phyloP scores from a whole-genome alignment of 192 early-diverging fungal species.

The Backusella luteola region DNA sequence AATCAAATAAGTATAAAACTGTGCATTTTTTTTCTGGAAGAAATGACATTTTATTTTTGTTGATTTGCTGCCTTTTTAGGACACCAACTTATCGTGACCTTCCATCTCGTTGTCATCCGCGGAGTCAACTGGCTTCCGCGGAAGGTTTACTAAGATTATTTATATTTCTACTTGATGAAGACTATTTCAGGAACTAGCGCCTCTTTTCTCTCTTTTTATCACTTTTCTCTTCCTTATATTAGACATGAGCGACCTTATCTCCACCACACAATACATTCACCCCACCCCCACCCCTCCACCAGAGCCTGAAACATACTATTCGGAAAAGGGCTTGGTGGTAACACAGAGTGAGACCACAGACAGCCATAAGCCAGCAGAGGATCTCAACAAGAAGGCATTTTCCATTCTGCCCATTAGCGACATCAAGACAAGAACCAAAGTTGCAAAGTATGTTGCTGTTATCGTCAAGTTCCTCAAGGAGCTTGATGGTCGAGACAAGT shows the following conservation, averaged over 20 bases:
- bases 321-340: neutral
- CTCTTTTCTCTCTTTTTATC: constrained; percentile 5
- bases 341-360: neutral
- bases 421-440: neutral
- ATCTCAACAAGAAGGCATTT: neutral
- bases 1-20: neutral
- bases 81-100: neutral
- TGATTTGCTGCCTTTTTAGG: neutral
- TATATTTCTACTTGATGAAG: neutral
- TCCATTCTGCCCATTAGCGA: neutral
- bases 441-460: constrained; percentile 21
- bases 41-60: neutral
- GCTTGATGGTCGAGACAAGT: constrained; percentile 85
- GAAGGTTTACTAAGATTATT: neutral
- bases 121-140: neutral
- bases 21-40: neutral
- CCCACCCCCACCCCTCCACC: constrained; percentile 16
- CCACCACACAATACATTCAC: neutral
- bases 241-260: neutral
- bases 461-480: constrained; percentile 63
- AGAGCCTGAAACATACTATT: neutral
- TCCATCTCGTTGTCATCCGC: neutral
- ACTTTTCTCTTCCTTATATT: neutral
- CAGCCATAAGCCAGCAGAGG: too few relatives aligned
- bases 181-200: neutral